These are phyloP conservation scores for Penicillium cataractarum DNA, from an alignment of 495 filamentous ascomycete genomes.

Conservation along the genomic window DNA sequence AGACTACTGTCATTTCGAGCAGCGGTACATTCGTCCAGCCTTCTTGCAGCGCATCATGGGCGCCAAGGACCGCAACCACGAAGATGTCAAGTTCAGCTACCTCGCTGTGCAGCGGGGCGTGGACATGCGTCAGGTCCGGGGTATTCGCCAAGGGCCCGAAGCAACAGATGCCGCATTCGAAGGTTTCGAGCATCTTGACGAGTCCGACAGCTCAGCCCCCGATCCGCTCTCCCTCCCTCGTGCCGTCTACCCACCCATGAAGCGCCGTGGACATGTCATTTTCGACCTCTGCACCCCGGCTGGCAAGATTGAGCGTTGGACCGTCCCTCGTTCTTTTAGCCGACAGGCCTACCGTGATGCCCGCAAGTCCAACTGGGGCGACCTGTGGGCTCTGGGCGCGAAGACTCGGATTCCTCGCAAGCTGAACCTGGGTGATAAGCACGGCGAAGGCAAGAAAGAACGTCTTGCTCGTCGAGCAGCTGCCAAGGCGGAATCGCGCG, in stretches of 20 bases:
- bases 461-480: slow-evolving; percentile 42
- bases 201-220: slow-evolving; percentile 30
- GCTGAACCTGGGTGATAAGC: slow-evolving; percentile 63
- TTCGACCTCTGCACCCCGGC: slow-evolving; percentile 89
- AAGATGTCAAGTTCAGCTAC: slow-evolving; percentile 89
- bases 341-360: slow-evolving; percentile 86
- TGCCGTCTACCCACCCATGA: slow-evolving; percentile 76
- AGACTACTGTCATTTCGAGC: slow-evolving; percentile 89
- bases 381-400: slow-evolving; percentile 92
- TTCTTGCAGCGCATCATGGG: slow-evolving; percentile 82
- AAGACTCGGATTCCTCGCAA: slow-evolving; percentile 73
- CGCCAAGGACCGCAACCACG: slow-evolving; percentile 74
- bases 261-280: slow-evolving; percentile 83
- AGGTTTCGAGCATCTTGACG: slow-evolving; percentile 46
- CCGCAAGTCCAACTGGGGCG: slow-evolving; percentile 87
- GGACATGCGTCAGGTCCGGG: slow-evolving; percentile 48
- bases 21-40: slow-evolving; percentile 81
- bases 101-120: slow-evolving; percentile 81
- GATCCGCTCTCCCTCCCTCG: slow-evolving; percentile 76
- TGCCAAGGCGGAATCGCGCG: slow-evolving; percentile 32
- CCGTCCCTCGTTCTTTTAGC: slow-evolving; percentile 78
- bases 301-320: slow-evolving; percentile 92
- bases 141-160: slow-evolving; percentile 44
- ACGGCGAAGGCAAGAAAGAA: slow-evolving; percentile 58
- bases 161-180: slow-evolving; percentile 55